Evolutionary conservation across 352 stramenopile genomes (phyloP).

Genomic region (Phytophthora kernoviae): DNA sequence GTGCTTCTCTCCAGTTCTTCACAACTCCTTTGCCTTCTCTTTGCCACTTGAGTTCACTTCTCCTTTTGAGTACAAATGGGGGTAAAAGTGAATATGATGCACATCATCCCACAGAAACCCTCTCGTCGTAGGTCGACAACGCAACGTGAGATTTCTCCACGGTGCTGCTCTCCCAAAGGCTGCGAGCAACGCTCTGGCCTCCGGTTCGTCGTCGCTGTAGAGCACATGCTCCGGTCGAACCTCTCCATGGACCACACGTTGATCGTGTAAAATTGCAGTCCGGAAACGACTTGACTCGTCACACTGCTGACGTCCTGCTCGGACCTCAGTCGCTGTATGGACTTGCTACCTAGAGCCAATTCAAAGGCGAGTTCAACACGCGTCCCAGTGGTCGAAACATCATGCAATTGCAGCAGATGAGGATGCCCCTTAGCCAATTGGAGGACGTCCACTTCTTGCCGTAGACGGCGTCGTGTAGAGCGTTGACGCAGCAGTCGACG

Average conservation of each 20-base stretch:
- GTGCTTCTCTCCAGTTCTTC: conserved; percentile 56
- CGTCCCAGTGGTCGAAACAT: conserved; percentile 46
- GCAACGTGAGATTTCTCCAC: conserved; percentile 45
- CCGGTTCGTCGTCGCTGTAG: conserved; percentile 65
- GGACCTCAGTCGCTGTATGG: conserved; percentile 53
- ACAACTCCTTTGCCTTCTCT: conserved; percentile 31
- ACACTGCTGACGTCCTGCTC: conserved; percentile 66
- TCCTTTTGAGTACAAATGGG: conserved; percentile 51
- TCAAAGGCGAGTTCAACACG: conserved; percentile 82
- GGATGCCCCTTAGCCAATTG: conserved; percentile 48
- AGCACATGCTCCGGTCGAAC: conserved; percentile 79
- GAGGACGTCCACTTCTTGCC: conserved; percentile 72
- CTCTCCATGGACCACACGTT: conserved; percentile 64
- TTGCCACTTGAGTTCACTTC: conserved; percentile 4
- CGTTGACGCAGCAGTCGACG: conserved; percentile 50
- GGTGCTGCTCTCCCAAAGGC: conserved; percentile 66
- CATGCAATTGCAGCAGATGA: conserved; percentile 73
- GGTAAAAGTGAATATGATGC: conserved; percentile 70
- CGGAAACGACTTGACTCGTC: conserved; percentile 44
- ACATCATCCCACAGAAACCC: conserved; percentile 63
- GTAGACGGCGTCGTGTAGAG: conserved; percentile 56
- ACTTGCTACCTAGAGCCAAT: conserved; percentile 65
- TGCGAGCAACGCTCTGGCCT: conserved; percentile 63
- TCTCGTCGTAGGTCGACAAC: conserved; percentile 14
- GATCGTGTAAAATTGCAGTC: conserved; percentile 64